phyloP scores from a whole-genome alignment of 768 basidiomycete species.

The Pleurotus citrinopileatus region DNA sequence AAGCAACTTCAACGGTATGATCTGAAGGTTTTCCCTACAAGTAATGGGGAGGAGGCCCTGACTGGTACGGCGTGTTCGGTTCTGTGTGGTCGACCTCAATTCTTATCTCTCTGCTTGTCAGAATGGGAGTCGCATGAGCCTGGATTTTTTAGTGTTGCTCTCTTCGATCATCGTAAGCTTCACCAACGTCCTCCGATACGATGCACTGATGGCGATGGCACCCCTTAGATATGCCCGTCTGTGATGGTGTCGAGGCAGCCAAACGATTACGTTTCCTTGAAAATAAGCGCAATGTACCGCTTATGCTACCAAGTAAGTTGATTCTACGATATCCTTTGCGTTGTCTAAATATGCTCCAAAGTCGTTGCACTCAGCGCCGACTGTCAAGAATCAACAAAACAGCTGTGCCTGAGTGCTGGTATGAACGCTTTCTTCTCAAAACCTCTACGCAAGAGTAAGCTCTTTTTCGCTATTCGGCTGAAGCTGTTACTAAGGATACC shows the following conservation, averaged over 20 bases:
- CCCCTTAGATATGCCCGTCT: conserved; percentile 75
- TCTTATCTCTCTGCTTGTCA: conserved; percentile 18
- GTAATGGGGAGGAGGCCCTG: conserved; percentile 68
- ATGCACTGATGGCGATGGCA: background rate
- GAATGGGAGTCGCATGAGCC: conserved; percentile 71
- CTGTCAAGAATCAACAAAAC: conserved; percentile 74
- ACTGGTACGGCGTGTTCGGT: conserved; percentile 32
- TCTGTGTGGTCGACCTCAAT: background rate
- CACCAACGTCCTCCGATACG: background rate
- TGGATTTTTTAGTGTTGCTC: conserved; percentile 65
- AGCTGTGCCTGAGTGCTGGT: conserved; percentile 72
- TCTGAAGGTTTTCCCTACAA: conserved; percentile 58
- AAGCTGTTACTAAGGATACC: background rate
- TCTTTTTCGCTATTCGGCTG: background rate
- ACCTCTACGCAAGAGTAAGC: conserved; percentile 58
- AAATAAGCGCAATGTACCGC: conserved; percentile 46
- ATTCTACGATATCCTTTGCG: background rate
- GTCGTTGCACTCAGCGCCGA: conserved; percentile 76
- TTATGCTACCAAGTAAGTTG: conserved; percentile 54
- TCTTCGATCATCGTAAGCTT: conserved; percentile 72
- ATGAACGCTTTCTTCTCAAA: conserved; percentile 80
- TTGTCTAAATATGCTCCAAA: conserved; percentile 20
- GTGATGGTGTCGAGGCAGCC: conserved; percentile 73
- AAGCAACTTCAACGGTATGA: conserved; percentile 65
- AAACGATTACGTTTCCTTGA: conserved; percentile 62